Evolutionary conservation across 140 eudicot genomes (phyloP), one percentile per base, ranked within the genome.

Genomic region (Ambrosia hybrid): DNA sequence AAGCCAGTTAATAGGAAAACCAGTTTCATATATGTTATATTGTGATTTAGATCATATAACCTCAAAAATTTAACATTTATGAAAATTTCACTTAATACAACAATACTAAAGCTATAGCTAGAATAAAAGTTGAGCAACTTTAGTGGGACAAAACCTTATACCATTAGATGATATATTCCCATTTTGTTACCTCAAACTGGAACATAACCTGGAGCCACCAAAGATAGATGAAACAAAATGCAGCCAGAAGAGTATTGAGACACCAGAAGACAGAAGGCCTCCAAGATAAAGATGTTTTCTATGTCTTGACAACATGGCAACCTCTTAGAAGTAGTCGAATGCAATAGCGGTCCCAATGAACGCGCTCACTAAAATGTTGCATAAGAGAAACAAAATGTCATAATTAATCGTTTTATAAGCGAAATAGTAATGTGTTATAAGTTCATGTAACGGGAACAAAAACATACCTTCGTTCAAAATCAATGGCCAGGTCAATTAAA

Each of bases 281-380:
- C 91, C 96, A 6, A 91, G 78, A 65, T 89, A 91, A 37, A 91
- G 85, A 70, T 75, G 89, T 78, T 91, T 96, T 56, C 96, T 83
- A 15, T 96, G 94, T 73, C 72, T 86, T 37, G 96, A 96, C 60
- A 88, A 78, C 89, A 91, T 86, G 74, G 97, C 97, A 41, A 96
- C 97, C 8, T 76, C 89, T 1, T 96, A 89, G 65, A 91, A 91
- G 75, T 94, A 91, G 67, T 84, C 96, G 70, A 91, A 91, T 1
- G 96, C 96, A 51, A 91, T 75, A 4, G 89, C 97, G 43, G 94
- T 82, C 33, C 97, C 97, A 73, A 88, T 88, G 74, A 89, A 87
- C 41, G 97, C 91, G 51, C 89, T 76, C 67, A 88, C 89, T 58
- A 91, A 68, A 43, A 91, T 83, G 84, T 91, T 91, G 83, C 85